Evolutionary conservation across 2,329 filamentous ascomycete species (phyloP).

Genomic region (Diaporthe sp.): DNA sequence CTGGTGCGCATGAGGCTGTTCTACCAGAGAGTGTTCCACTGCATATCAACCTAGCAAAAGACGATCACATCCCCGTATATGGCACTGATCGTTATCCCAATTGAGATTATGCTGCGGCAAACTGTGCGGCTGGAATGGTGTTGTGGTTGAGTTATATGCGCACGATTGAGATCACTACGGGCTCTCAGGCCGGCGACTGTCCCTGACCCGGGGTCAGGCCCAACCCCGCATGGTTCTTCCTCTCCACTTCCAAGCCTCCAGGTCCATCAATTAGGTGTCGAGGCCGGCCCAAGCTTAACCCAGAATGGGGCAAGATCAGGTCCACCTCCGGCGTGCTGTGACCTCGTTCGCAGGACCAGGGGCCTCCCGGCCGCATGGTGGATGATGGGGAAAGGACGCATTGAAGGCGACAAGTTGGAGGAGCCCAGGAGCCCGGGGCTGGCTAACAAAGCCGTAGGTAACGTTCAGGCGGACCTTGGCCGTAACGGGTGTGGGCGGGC

Average conservation of each 20-base stretch:
- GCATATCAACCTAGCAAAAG: not conserved
- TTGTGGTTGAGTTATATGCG: not conserved
- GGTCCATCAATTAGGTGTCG: constrained; percentile 40
- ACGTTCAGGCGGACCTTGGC: constrained; percentile 30
- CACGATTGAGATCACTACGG: not conserved
- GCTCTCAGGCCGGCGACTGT: not conserved
- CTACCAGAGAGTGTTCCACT: not conserved
- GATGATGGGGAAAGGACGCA: constrained; percentile 2
- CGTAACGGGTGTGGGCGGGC: constrained; percentile 19
- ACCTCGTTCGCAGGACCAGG: constrained; percentile 21
- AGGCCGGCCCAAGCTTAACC: constrained; percentile 29
- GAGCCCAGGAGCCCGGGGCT: constrained; percentile 13
- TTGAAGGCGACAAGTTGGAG: not conserved
- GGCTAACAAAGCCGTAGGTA: constrained; percentile 19
- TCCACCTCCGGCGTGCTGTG: constrained; percentile 25
- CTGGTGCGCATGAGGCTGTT: not conserved
- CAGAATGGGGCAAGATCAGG: constrained; percentile 18
- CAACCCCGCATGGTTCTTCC: constrained; percentile 35
- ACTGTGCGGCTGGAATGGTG: not conserved
- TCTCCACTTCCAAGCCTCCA: constrained; percentile 27
- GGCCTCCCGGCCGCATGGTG: not conserved
- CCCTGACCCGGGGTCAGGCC: constrained; percentile 16
- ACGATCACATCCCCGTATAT: not conserved
- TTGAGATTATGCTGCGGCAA: not conserved
- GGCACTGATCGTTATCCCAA: not conserved